A percentile compares a stretch with the other conserved stretches of the same genome.
Conservation (phyloP, 305 asterid genomes). For the Withania somnifera region DNA sequence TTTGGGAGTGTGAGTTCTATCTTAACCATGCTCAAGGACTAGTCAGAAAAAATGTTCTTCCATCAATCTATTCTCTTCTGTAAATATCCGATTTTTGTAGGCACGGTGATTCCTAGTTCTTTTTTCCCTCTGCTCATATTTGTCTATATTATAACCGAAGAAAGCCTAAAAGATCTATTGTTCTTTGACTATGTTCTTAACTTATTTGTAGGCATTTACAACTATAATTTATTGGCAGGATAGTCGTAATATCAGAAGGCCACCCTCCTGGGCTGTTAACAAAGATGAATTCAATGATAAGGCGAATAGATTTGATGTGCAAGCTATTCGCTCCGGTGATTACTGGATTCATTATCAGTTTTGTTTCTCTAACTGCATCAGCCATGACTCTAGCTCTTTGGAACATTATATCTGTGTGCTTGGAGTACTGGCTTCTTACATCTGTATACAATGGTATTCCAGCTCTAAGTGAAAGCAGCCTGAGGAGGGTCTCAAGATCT, state of each 20-base stretch:
- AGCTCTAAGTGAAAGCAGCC: constrained; percentile 34
- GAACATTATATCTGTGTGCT: constrained; percentile 59
- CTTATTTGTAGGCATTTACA: too few relatives aligned
- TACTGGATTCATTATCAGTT: constrained; percentile 74
- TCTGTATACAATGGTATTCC: constrained; percentile 76
- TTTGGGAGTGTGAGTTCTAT: too few relatives aligned
- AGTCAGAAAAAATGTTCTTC: too few relatives aligned
- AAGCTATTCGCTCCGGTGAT: constrained; percentile 66
- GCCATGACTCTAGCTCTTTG: constrained; percentile 56
- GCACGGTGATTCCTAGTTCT: too few relatives aligned
- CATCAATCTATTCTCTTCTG: too few relatives aligned
- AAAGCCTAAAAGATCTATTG: too few relatives aligned
- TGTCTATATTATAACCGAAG: too few relatives aligned
- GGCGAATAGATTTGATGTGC: constrained; percentile 76
- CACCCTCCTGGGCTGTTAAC: constrained; percentile 45
- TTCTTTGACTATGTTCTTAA: too few relatives aligned
- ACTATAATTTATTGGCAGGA: constrained; percentile 32
- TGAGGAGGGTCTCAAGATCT: constrained; percentile 27
- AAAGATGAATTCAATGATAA: constrained; percentile 63
- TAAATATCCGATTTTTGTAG: too few relatives aligned
- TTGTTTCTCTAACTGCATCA: constrained; percentile 67
- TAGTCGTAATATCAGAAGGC: constrained; percentile 75
- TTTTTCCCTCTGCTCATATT: too few relatives aligned
- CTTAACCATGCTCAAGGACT: too few relatives aligned
- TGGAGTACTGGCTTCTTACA: constrained; percentile 69